Evolutionary conservation across 2,329 filamentous ascomycete genomes (phyloP).

Genomic region (Scopulariopsis brevicaulis): DNA sequence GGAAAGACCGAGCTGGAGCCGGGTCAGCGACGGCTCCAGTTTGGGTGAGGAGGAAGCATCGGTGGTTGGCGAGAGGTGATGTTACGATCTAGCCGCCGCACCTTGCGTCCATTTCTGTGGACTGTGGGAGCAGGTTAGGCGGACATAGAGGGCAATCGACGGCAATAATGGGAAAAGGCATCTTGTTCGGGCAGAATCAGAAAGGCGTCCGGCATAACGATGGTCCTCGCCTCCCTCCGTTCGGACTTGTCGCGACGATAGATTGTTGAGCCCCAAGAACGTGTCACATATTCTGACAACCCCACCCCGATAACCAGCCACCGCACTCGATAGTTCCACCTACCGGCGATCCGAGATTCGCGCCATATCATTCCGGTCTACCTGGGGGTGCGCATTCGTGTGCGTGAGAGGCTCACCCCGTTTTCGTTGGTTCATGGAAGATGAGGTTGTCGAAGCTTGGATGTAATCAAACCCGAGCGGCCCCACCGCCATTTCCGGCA

Average conservation of each 20-base stretch:
- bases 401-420: background rate
- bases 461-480: background rate
- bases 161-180: background rate
- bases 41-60: slow-evolving; percentile 31
- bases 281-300: background rate
- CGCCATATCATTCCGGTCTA: background rate
- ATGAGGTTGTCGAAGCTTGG: background rate
- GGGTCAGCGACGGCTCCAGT: slow-evolving; percentile 49
- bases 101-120: background rate
- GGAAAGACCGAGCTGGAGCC: slow-evolving; percentile 33
- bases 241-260: background rate
- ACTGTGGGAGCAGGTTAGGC: background rate
- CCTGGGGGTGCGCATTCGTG: background rate
- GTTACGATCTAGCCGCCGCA: background rate
- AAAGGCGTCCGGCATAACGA: background rate
- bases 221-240: background rate
- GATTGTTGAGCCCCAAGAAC: background rate
- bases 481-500: background rate
- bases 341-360: background rate
- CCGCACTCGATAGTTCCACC: background rate
- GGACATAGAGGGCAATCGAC: background rate
- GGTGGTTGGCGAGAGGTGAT: background rate
- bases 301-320: background rate
- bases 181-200: background rate
- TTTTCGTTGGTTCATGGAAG: background rate